phyloP scores from a whole-genome alignment of 352 stramenopile genomes.

The Phytophthora tentaculata region DNA sequence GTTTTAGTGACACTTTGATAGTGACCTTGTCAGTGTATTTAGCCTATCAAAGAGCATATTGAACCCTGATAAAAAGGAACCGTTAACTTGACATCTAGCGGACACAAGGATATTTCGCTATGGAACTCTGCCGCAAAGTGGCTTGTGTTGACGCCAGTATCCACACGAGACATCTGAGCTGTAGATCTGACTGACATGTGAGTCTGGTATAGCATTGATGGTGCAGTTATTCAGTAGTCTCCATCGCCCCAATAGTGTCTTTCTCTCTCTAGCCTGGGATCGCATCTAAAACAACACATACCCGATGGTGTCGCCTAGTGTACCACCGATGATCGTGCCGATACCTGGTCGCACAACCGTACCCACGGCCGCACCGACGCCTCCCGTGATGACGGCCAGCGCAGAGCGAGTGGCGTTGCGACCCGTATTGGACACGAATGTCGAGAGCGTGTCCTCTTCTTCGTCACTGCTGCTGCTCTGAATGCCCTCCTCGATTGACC shows the following conservation, averaged over 20 bases:
- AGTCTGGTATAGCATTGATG: constrained; percentile 30
- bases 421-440: constrained; percentile 58
- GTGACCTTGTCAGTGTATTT: not conserved
- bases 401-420: constrained; percentile 71
- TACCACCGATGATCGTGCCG: constrained; percentile 80
- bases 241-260: constrained; percentile 7
- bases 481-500: constrained; percentile 37
- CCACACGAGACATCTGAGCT: constrained; percentile 1
- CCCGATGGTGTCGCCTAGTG: constrained; percentile 78
- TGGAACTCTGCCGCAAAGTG: constrained; percentile 21
- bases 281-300: constrained; percentile 69
- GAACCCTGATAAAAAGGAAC: constrained; percentile 16
- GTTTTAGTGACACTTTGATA: constrained; percentile 16
- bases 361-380: constrained; percentile 70
- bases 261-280: not conserved
- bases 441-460: constrained; percentile 34
- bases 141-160: constrained; percentile 21
- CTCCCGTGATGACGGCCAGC: constrained; percentile 71
- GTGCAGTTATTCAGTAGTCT: constrained; percentile 25
- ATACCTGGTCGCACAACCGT: constrained; percentile 76
- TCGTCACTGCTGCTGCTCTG: constrained; percentile 45
- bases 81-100: constrained; percentile 4
- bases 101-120: constrained; percentile 25
- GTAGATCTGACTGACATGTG: constrained; percentile 1
- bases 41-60: constrained; percentile 8